A percentile compares a stretch with the other conserved stretches of the same genome.
Evolutionary conservation across 192 early-diverging fungal genomes (phyloP).

Genomic region (Funneliformis mosseae): DNA sequence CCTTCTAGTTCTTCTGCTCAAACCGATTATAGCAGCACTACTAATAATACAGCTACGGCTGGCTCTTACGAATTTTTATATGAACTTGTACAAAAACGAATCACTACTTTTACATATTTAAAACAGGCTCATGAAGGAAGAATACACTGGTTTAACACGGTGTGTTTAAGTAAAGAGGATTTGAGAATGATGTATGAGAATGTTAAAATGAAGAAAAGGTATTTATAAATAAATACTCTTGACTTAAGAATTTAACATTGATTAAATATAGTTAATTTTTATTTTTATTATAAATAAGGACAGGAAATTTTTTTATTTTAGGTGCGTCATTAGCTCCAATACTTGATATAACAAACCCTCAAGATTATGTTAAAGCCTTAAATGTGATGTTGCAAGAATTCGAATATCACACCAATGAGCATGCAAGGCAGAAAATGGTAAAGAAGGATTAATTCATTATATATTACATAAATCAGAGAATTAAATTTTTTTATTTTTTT

Average conservation of each 20-base stretch:
- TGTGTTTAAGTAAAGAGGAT: conserved; percentile 45
- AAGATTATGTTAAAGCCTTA: conserved; percentile 66
- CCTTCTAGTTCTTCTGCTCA: conserved; percentile 4
- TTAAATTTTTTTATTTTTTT: not conserved
- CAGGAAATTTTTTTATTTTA: conserved; percentile 64
- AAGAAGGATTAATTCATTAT: not conserved
- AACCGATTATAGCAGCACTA: not conserved
- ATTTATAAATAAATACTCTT: not conserved
- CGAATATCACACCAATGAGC: conserved; percentile 50
- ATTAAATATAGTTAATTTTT: not conserved
- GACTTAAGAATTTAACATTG: not conserved
- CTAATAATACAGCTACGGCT: not conserved
- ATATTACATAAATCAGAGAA: not conserved
- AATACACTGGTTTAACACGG: conserved; percentile 55
- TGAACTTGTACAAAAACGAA: conserved; percentile 51
- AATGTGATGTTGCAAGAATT: conserved; percentile 64
- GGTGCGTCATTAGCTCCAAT: conserved; percentile 67
- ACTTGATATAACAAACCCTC: conserved; percentile 61
- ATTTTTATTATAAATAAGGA: conserved; percentile 37
- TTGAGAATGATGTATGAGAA: conserved; percentile 43
- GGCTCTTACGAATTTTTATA: conserved; percentile 42
- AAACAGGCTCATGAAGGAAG: conserved; percentile 47
- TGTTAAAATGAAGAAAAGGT: conserved; percentile 45
- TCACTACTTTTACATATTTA: conserved; percentile 50
- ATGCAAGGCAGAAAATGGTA: conserved; percentile 52